Evolutionary conservation across 1,139 yeast genomes (phyloP), one percentile per base, ranked within the genome.

Genomic region (Hemisphaericaspora subhashii): DNA sequence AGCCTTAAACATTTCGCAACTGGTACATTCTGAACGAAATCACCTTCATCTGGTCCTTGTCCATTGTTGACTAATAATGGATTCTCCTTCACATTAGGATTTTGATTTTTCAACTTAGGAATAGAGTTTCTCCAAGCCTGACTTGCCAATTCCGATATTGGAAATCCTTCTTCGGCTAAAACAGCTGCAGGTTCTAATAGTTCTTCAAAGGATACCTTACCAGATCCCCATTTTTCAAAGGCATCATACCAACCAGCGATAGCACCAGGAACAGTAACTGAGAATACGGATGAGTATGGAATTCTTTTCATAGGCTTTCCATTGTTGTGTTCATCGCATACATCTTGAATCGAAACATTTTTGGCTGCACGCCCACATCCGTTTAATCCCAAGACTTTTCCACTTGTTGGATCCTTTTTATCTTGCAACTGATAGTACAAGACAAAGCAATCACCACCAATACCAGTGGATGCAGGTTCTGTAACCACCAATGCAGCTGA

Each of bases 361-460:
- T 68, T 57, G 1, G 92, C 85, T 1, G 90, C 70, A 42, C 86
- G 71, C 7, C 95, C 95, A 29, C 87, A 79, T 4, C 92, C 95
- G 57, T 86, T 86, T 48, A 86, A 53, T 0, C 92, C 95, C 41
- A 68, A 63, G 1, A 84, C 86, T 41, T 68, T 63, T 0, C 52
- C 52, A 33, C 45, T 39, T 11, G 10, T 38, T 20, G 43, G 44
- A 25, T 46, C 41, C 5, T 25, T 28, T 40, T 72, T 68, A 17
- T 74, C 66, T 25, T 61, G 51, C 26, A 72, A 71, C 32, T 78
- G 72, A 58, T 81, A 83, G 54, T 69, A 81, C 36, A 86, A 62
- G 1, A 82, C 78, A 64, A 85, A 86, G 44, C 86, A 82, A 55
- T 86, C 95, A 23, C 95, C 95, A 3, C 95, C 95, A 40, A 86